Evolutionary conservation across 257 asterid species (phyloP), one percentile per base, ranked within the genome.

Genomic region (Gardenia jasminoides): DNA sequence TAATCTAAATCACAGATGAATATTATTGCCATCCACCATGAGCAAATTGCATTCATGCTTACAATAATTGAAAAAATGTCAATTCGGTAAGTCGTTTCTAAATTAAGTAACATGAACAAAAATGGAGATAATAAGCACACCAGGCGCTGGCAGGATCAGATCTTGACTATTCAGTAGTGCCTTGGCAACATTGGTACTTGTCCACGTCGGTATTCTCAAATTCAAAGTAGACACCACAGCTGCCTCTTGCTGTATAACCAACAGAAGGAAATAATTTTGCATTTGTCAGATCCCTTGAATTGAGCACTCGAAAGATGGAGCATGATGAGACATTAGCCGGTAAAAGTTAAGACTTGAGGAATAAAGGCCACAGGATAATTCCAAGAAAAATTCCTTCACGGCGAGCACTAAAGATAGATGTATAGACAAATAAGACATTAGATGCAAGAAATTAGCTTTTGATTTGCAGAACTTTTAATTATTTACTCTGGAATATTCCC

Each of bases 161-260:
- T 82, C 76, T 31, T 88, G 85, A 76, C 86, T 93, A 2, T 92
- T 91, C 28, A 94, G 41, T 1, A 74, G 59, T 17, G 90, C 91
- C 77, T 80, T 91, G 36, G 92, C 91, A 1, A 89, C 90, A 33
- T 80, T 33, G 10, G 92, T 78, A 31, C 71, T 24, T 50, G 96
- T 88, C 98, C 98, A 93, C 10, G 66, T 68, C 7, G 98, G 98
- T 82, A 92, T 83, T 77, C 98, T 84, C 52, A 92, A 85, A 74
- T 89, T 84, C 84, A 92, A 36, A 26, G 91, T 86, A 10, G 97
- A 83, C 39, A 70, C 33, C 78, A 66, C 84, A 69, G 76, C 39
- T 78, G 24, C 71, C 3, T 83, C 61, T 73, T 80, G 70, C 93
- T 91, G 88, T n/a, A 75, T 74, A 79, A 72, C 65, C 39, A 74